These are phyloP conservation scores for Globisporangium carolinianum DNA, from an alignment of 352 stramenopile genomes.

Conservation along the genomic window DNA sequence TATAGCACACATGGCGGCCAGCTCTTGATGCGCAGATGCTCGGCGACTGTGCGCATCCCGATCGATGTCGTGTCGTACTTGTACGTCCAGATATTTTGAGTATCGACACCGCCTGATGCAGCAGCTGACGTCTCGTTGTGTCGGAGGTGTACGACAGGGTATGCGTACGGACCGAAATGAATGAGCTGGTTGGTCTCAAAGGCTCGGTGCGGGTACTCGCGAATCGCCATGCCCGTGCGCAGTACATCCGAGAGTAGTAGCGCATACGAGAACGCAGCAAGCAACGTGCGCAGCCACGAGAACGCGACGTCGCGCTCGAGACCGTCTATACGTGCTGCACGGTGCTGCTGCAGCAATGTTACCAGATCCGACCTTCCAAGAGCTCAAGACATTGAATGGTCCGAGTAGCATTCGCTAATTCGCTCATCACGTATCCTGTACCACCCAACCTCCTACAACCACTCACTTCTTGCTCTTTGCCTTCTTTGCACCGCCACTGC, in stretches of 20 bases:
- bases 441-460: too few relatives aligned
- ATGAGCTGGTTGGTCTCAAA: constrained; percentile 3
- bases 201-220: neutral
- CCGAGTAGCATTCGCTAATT: too few relatives aligned
- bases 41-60: constrained; percentile 1
- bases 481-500: constrained; percentile 13
- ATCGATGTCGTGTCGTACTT: constrained; percentile 11
- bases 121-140: constrained; percentile 1
- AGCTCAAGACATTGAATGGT: too few relatives aligned
- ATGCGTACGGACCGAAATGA: constrained; percentile 5
- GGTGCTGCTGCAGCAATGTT: neutral
- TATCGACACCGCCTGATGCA: too few relatives aligned
- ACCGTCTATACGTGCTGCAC: neutral
- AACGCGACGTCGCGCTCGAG: neutral
- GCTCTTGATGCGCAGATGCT: constrained; percentile 1
- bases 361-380: too few relatives aligned
- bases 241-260: constrained; percentile 16
- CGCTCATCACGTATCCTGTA: neutral
- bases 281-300: constrained; percentile 3
- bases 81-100: constrained; percentile 10
- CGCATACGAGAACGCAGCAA: constrained; percentile 11
- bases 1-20: constrained; percentile 7
- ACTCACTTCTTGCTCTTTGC: constrained; percentile 22
- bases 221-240: constrained; percentile 8
- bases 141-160: neutral